Evolutionary conservation across 2,329 filamentous ascomycete species (phyloP).

Genomic region (Cercospora zeina): DNA sequence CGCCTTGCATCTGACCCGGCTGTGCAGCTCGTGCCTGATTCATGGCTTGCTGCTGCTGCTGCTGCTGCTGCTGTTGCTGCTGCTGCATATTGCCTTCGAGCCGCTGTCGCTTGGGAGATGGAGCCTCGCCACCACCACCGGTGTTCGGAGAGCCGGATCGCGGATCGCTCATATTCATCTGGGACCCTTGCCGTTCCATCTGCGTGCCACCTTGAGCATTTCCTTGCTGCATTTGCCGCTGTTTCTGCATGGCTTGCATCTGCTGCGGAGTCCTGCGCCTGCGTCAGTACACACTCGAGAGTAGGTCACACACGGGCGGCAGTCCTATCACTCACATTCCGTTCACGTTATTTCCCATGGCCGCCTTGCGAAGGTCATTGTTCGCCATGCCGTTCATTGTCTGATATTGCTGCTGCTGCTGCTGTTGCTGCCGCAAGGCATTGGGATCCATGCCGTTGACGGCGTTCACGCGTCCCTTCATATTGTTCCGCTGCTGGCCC

Average conservation of each 20-base stretch:
- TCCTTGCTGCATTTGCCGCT: slow-evolving; percentile 45
- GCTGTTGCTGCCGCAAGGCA: slow-evolving; percentile 37
- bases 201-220: slow-evolving; percentile 49
- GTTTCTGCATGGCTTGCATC: slow-evolving; percentile 65
- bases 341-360: slow-evolving; percentile 26
- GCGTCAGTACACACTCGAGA: slow-evolving; percentile 9
- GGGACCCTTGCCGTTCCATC: slow-evolving; percentile 85
- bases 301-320: not conserved
- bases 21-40: slow-evolving; percentile 43
- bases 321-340: slow-evolving; percentile 26
- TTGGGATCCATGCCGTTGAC: slow-evolving; percentile 67
- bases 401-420: slow-evolving; percentile 14
- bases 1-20: slow-evolving; percentile 35
- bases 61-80: slow-evolving; percentile 48
- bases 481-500: slow-evolving; percentile 69
- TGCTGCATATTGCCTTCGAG: slow-evolving; percentile 72
- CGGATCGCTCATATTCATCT: slow-evolving; percentile 80
- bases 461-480: slow-evolving; percentile 65
- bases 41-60: slow-evolving; percentile 18
- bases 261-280: slow-evolving; percentile 36
- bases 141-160: slow-evolving; percentile 70
- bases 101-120: slow-evolving; percentile 86
- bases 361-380: slow-evolving; percentile 27
- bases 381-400: slow-evolving; percentile 30
- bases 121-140: slow-evolving; percentile 71